Evolutionary conservation across 768 basidiomycete genomes (phyloP).

Genomic region (Daedalea quercina): DNA sequence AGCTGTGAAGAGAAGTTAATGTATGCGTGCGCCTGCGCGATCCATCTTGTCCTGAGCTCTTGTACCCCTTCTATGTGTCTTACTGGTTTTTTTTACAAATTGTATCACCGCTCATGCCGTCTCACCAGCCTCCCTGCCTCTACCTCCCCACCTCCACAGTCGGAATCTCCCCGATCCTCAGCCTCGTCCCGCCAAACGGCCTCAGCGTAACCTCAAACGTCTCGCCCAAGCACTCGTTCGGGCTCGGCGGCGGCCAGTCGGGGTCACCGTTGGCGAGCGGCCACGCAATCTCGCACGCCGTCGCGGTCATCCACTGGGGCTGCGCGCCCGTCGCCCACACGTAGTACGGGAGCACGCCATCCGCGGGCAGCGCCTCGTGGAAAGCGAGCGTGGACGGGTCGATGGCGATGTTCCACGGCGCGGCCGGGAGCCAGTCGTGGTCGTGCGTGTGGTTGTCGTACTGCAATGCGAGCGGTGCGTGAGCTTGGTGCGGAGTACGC

Average conservation of each 20-base stretch:
- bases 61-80: no score
- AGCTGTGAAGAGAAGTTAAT: no score
- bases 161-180: background rate
- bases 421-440: conserved; percentile 29
- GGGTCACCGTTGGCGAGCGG: background rate
- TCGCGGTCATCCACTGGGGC: background rate
- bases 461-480: background rate
- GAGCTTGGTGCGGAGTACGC: background rate
- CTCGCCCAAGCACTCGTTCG: background rate
- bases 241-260: background rate
- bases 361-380: conserved; percentile 4
- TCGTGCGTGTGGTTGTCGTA: conserved; percentile 3
- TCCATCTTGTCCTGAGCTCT: no score
- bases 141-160: background rate
- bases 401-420: conserved; percentile 47
- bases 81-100: no score
- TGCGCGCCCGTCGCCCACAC: background rate
- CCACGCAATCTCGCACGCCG: background rate
- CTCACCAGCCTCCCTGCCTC: no score
- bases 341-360: background rate
- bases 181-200: background rate
- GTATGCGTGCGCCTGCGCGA: no score
- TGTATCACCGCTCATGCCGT: no score
- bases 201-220: background rate
- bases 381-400: conserved; percentile 34